Base-by-base conservation (phyloP, 2,329 filamentous ascomycete species). In the Paecilomyces sp. region DNA sequence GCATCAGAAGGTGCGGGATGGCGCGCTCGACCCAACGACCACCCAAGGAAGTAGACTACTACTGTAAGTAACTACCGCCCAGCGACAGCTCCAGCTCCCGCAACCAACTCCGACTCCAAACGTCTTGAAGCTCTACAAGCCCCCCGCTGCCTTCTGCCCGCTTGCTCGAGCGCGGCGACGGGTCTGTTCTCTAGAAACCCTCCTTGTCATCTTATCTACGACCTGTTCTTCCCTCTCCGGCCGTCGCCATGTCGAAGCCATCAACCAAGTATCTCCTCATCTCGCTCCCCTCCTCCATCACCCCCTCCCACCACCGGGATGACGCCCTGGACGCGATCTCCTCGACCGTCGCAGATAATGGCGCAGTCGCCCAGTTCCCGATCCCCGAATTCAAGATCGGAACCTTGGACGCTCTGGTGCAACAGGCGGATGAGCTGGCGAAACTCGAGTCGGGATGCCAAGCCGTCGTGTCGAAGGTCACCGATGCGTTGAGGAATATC, bases 301-400 rank as follows among this genome's bases (percentile, higher is more conserved):
- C 92, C 71, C 88, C 91, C 67, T 89, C 90, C 56, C 85, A 85
- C 77, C 85, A 93, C 77, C 83, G 83, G 70, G 88, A 93, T 66
- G 91, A 95, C 75, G 91, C 93, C 65, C 81, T 97, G 66, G 84
- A 86, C 55, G 85, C 91, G 54, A 78, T 99, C 63, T 85, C 87
- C 66, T 79, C 87, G 59, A 91, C 88, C 51, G 82, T 96, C 58
- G 79, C 85, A 60, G 90, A 96, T 68, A 87, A 90, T 74, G 91
- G 89, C 72, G 85, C 84, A 57, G 88, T 91, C 54, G 80, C 86
- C 57, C 86, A 87, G 2, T 97, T 97, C 72, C 80, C 85, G 59
- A 89, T 97, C 64, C 94, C 94, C 22, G 88, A 92, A 65, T 97
- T 99, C 84, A 99, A 97, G 81, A 96, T 99, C 74, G 94, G 94